Base-by-base conservation (phyloP, 2,329 filamentous ascomycete species). In the Venturia aucupariae region DNA sequence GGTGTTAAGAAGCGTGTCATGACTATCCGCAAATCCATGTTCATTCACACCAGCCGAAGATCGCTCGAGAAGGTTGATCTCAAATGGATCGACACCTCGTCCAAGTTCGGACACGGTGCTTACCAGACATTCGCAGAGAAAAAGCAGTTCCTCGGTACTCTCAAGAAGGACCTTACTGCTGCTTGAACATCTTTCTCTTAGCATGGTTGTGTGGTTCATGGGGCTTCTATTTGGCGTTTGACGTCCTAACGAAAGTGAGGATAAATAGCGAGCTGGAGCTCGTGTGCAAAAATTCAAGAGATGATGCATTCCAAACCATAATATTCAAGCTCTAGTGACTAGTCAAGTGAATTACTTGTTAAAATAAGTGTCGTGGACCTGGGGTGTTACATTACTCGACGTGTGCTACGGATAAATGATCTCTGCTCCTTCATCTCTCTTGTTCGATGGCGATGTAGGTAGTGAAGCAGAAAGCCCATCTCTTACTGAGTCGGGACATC, bases 41-140 rank as follows among this genome's bases (percentile, higher is more conserved):
- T 94, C 87, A 85, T 84, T 68, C 94, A 99, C 86, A 97, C 92
- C 74, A 96, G 90, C 77, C 86, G 94, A 79, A 92, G 89, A 80
- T 90, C 94, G 65, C 86, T 96, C 77, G 94, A 99, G 89, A 97
- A 99, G 90, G 90, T 97, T 80, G 90, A 93, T 77, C 90, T 99
- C 84, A 99, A 99, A 84, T 99, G 94, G 94, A 99, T 99, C 89
- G 94, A 99, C 77, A 99, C 94, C 75, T 97, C 92, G 68, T 97
- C 92, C 84, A 96, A 99, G 86, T 99, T 99, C 81, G 94, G 94
- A 82, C 94, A 99, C 85, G 94, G 94, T 87, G 93, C 92, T 76
- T 99, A 96, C 91, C 94, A 99, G 86, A 99, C 94, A 70, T 84
- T 89, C 71, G 89, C 90, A 77, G 94, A 99, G 90, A 99, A 99